Evolutionary conservation across 805 yeast genomes (phyloP).

Genomic region (Kuraishia floccosa): DNA sequence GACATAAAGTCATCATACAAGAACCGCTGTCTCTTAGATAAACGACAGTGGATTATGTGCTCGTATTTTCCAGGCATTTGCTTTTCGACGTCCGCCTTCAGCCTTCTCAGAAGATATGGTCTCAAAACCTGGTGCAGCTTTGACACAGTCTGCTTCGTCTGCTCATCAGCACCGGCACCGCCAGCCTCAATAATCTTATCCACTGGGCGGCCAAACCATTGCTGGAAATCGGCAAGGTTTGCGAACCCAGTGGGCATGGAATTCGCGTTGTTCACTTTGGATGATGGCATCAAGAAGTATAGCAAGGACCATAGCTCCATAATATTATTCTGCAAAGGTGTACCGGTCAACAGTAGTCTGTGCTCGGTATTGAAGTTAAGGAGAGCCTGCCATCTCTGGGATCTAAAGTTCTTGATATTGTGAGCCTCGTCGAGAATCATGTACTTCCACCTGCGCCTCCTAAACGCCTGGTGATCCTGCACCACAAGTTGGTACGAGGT

Average conservation of each 20-base stretch:
- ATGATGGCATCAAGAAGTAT: conserved; percentile 92
- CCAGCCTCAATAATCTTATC: conserved; percentile 83
- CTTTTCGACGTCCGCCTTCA: conserved; percentile 93
- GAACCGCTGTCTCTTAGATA: conserved; percentile 86
- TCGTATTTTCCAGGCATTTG: conserved; percentile 99
- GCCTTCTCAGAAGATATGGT: conserved; percentile 83
- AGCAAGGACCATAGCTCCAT: conserved; percentile 94
- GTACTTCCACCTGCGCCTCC: conserved; percentile 89
- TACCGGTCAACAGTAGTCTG: conserved; percentile 84
- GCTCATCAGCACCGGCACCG: conserved; percentile 42
- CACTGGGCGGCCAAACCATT: conserved; percentile 98
- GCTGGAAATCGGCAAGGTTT: conserved; percentile 88
- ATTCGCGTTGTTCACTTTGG: conserved; percentile 40
- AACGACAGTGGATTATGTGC: conserved; percentile 83
- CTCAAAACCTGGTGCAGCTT: conserved; percentile 88
- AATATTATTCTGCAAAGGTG: conserved; percentile 91
- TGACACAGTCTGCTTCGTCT: conserved; percentile 75
- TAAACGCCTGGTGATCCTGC: conserved; percentile 90
- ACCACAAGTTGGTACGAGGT: conserved; percentile 97
- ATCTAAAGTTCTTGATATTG: conserved; percentile 90
- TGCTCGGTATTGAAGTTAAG: conserved; percentile 88
- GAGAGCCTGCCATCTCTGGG: conserved; percentile 95
- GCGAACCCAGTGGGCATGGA: conserved; percentile 95
- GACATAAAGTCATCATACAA: conserved; percentile 96
- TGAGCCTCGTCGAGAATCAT: conserved; percentile 98